Evolutionary conservation across 495 filamentous ascomycete species (phyloP), one percentile per base, ranked within the genome.

Genomic region (Aeminium ludgeri): DNA sequence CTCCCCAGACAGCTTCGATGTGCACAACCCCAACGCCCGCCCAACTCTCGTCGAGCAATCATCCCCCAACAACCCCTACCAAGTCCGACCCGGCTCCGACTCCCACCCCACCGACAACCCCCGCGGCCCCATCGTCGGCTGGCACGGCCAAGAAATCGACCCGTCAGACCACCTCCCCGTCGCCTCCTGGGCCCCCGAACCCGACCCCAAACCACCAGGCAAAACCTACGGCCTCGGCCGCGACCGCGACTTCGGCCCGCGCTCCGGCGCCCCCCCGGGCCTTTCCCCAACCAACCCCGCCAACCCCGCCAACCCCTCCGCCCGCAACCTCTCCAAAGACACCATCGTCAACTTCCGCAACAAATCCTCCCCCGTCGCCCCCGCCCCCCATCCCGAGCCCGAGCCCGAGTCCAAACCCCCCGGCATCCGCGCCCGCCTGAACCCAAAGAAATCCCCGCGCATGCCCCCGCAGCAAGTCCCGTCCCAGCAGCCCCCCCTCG

Each of bases 181-280:
- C 34, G 79, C 86, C 29, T 82, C 77, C 3, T 96, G 86, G 81
- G 89, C 89, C 0, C 89, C 89, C 0, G 86, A 96, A 55, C 87
- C 87, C 0, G 87, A 95, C 51, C 43, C 42, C 38, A 51, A 51
- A 19, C 43, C 35, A 17, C 48, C 48, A 16, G 40, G 7, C 27
- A 46, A 46, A 20, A 46, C 48, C 10, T 51, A 51, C 36, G 48
- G 48, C 2, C 34, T 43, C 13, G 48, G 48, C 6, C 32, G 48
- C 2, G 48, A 51, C 16, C 48, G 48, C 13, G 48, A 46, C 30
- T 51, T 43, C 33, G 48, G 48, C 3, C 48, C 48, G 20, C 38
- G 48, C 4, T 28, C 10, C 29, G 36, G 13, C 15, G 15, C 7
- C 7, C 7, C 7, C 17, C 8, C 32, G 16, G 17, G 13, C 7